These are phyloP conservation scores for Aspergillus pseudoviridinutans DNA, from an alignment of 2,329 filamentous ascomycete genomes.

Conservation along the genomic window DNA sequence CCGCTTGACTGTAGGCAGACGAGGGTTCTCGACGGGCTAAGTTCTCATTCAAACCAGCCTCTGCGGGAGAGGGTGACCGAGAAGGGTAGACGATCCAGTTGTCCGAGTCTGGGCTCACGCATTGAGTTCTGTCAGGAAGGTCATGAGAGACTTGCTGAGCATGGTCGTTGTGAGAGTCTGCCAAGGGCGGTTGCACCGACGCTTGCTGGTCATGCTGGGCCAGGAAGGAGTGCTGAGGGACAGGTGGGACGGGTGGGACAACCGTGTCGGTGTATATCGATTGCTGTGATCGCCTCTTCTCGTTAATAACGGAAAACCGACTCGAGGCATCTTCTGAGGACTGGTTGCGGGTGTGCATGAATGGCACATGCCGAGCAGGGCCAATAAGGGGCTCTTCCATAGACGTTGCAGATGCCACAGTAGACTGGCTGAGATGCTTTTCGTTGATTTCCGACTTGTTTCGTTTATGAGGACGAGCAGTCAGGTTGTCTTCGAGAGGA, in stretches of 20 bases:
- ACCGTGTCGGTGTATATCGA: slow-evolving; percentile 39
- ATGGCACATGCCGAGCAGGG: slow-evolving; percentile 59
- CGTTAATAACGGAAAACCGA: slow-evolving; percentile 47
- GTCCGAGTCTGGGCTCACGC: slow-evolving; percentile 35
- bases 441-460: slow-evolving; percentile 62
- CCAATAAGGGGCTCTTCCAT: slow-evolving; percentile 42
- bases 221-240: slow-evolving; percentile 28
- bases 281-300: slow-evolving; percentile 47
- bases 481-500: slow-evolving; percentile 81
- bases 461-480: slow-evolving; percentile 69
- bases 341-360: slow-evolving; percentile 69
- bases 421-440: slow-evolving; percentile 57
- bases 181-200: slow-evolving; percentile 29
- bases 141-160: slow-evolving; percentile 26
- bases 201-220: slow-evolving; percentile 26
- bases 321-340: slow-evolving; percentile 57
- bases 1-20: slow-evolving; percentile 30
- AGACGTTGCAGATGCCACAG: slow-evolving; percentile 39
- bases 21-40: slow-evolving; percentile 28
- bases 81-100: slow-evolving; percentile 43
- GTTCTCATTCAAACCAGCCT: slow-evolving; percentile 19
- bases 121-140: slow-evolving; percentile 27
- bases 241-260: slow-evolving; percentile 28
- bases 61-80: slow-evolving; percentile 26
- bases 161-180: slow-evolving; percentile 25